These are phyloP conservation scores for Barnettozyma vustinii DNA, from an alignment of 805 yeast genomes.

Conservation along the genomic window DNA sequence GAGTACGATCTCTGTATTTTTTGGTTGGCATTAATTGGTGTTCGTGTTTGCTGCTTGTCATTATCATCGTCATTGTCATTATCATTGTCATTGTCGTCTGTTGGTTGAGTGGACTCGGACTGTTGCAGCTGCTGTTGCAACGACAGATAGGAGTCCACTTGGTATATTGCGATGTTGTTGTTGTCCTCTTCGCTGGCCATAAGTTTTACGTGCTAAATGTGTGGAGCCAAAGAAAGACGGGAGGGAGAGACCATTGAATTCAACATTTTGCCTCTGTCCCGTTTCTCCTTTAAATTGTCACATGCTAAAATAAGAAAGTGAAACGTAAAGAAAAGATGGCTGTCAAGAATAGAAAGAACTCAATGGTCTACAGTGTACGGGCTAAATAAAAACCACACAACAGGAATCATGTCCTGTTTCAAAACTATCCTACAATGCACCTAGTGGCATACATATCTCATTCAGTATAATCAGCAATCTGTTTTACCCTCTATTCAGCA, in stretches of 20 bases:
- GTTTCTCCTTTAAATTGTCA: background rate
- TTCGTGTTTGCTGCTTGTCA: background rate
- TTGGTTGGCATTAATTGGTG: background rate
- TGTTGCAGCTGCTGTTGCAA: background rate
- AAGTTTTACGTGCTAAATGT: background rate
- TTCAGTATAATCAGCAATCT: background rate
- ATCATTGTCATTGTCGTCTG: background rate
- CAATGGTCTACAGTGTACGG: no score
- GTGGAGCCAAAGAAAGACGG: background rate
- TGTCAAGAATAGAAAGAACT: no score
- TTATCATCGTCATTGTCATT: no score
- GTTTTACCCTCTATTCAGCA: background rate
- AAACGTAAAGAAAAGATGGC: background rate
- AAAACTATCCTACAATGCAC: background rate
- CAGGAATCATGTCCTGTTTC: no score
- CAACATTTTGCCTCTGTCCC: background rate
- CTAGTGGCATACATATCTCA: background rate
- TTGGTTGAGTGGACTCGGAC: background rate
- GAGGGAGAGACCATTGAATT: background rate
- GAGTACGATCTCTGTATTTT: constrained; percentile 15
- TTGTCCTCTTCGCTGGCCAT: background rate
- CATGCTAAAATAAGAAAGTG: background rate
- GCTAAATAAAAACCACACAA: background rate
- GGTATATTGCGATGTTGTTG: constrained; percentile 1
- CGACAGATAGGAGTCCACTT: constrained; percentile 5